These are phyloP conservation scores for Talaromyces sp. DNA, from an alignment of 2,329 filamentous ascomycete species.

Conservation along the genomic window DNA sequence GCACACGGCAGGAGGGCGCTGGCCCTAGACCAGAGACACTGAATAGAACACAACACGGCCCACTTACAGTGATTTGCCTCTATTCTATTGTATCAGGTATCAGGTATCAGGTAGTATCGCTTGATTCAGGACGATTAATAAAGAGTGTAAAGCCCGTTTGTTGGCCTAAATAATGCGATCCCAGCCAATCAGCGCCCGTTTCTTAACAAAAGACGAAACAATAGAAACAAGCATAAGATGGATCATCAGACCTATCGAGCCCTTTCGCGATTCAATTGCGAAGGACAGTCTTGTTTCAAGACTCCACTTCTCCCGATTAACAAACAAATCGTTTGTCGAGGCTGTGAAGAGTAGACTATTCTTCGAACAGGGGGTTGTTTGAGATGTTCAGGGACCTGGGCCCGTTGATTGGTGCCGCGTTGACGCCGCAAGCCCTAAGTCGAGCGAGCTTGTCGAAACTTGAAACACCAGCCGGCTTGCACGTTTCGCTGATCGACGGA, in stretches of 20 bases:
- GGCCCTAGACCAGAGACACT: neutral
- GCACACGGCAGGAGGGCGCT: conserved; percentile 1
- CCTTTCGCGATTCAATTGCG: neutral
- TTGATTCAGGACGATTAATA: neutral
- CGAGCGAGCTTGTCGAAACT: conserved; percentile 7
- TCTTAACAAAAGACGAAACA: neutral
- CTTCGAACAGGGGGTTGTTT: conserved; percentile 1
- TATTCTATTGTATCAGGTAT: neutral
- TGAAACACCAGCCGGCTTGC: conserved; percentile 6
- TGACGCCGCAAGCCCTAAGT: conserved; percentile 7
- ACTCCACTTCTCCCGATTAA: neutral
- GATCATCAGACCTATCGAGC: neutral
- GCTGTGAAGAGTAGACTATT: neutral
- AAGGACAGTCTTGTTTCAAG: neutral
- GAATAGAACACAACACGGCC: neutral
- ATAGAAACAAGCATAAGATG: neutral
- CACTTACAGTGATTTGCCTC: neutral
- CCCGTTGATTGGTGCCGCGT: conserved; percentile 2
- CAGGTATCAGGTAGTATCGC: neutral
- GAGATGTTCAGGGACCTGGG: conserved; percentile 7
- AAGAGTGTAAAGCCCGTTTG: neutral
- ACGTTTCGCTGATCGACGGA: neutral
- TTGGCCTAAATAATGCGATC: neutral
- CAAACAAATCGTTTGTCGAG: neutral
- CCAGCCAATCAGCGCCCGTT: neutral